Evolutionary conservation across 139 green algal genomes (phyloP).

Genomic region (Micractinium conductrix): DNA sequence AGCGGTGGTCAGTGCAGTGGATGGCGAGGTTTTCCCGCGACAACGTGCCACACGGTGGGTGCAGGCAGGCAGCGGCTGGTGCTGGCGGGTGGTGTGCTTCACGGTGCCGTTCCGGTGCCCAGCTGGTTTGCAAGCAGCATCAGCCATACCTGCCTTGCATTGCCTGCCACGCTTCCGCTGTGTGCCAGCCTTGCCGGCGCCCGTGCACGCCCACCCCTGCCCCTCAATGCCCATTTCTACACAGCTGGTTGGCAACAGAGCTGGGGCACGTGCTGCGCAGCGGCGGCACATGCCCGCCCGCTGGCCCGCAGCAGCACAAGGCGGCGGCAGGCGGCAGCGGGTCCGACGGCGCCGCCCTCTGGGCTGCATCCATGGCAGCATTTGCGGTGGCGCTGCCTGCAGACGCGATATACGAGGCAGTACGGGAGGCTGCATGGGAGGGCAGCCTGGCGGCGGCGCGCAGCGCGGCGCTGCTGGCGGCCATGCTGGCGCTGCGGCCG

Average conservation of each 20-base stretch:
- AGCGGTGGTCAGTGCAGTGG: background rate
- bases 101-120: no score
- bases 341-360: background rate
- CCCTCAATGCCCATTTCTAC: no score
- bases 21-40: slow-evolving; percentile 19
- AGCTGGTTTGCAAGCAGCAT: no score
- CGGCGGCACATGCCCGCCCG: background rate
- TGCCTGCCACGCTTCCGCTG: no score
- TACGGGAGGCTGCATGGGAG: background rate
- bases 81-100: no score
- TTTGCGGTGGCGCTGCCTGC: slow-evolving; percentile 6
- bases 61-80: no score
- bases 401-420: background rate
- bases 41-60: slow-evolving; percentile 8
- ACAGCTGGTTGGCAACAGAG: slow-evolving; percentile 24
- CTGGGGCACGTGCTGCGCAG: background rate
- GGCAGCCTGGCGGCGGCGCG: background rate
- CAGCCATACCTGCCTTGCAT: no score
- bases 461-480: background rate
- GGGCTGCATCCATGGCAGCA: slow-evolving; percentile 20
- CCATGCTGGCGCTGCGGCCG: background rate
- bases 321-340: background rate
- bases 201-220: no score
- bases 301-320: background rate
- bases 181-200: no score